Evolutionary conservation across 495 filamentous ascomycete genomes (phyloP), one percentile per base, ranked within the genome.

Genomic region (Parathielavia appendiculata): DNA sequence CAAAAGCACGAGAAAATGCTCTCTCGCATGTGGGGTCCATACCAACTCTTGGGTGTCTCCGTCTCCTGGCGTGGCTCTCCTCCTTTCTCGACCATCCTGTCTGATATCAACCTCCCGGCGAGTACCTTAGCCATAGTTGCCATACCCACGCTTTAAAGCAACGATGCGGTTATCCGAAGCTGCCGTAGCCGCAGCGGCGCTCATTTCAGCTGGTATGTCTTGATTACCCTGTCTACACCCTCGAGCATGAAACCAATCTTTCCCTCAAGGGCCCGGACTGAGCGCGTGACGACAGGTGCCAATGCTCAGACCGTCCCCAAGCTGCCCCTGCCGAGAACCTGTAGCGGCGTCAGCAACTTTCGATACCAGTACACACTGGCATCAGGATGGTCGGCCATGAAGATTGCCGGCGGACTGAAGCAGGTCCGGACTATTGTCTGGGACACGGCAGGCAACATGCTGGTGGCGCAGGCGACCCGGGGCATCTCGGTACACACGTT

Each of bases 381-480:
- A 2, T 57, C 72, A 26, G 84, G 83, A n/a, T 88, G 83, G 71
- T 69, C 70, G 14, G 75, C 73, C 22, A 73, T 79, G 44, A 74
- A 86, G 41, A 72, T 88, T 35, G 81, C 78, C 17, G 78, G 76
- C 4, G 77, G 76, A 4, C 67, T 89, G 26, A 74, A 63, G 36
- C 72, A 70, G 34, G 83, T 84, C 17, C 76, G 86, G 14, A 79
- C 77, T 13, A 77, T 89, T 53, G 65, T 81, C 23, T 86, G 86
- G 66, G 86, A 89, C 68, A 68, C 61, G 3, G 58, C 66, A n/a
- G 86, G 86, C 14, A 76, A 82, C 58, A 71, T 89, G 54, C 71
- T 89, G 1, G 81, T 87, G 16, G 72, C 83, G 8, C 71, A 86
- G 61, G 71, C 74, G 46, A 74, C 73, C 23, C 54, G 53, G 34